A percentile compares a stretch with the other conserved stretches of the same genome.
These are phyloP conservation scores for Linnemannia elongata DNA, from an alignment of 192 early-diverging fungal species.

Conservation along the genomic window DNA sequence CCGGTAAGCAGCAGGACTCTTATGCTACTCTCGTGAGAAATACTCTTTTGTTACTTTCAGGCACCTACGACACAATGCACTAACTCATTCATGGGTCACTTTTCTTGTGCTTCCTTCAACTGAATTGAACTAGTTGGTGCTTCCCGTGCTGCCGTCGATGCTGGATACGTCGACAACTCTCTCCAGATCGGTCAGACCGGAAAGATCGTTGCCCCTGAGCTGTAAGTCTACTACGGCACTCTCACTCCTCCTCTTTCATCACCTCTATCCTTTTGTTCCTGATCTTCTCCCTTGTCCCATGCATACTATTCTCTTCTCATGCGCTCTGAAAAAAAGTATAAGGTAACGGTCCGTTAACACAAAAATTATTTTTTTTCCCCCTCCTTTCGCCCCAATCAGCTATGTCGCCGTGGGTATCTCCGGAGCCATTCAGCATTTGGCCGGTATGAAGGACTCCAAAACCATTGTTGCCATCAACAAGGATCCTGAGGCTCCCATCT, in stretches of 20 bases:
- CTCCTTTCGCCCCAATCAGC: conserved; percentile 70
- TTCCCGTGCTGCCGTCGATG: conserved; percentile 97
- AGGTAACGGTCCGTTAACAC: neutral
- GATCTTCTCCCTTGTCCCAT: neutral
- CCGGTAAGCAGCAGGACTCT: conserved; percentile 68
- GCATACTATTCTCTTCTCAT: neutral
- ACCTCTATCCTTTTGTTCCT: conserved; percentile 5
- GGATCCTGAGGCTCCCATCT: conserved; percentile 98
- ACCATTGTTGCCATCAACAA: conserved; percentile 99
- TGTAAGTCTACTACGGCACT: conserved; percentile 17
- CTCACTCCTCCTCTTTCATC: conserved; percentile 1
- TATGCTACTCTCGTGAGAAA: neutral
- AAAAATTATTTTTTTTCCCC: neutral
- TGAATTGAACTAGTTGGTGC: conserved; percentile 82
- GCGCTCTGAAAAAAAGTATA: too few relatives aligned
- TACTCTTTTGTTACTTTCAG: neutral
- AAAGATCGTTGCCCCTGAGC: conserved; percentile 95
- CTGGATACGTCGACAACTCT: conserved; percentile 96
- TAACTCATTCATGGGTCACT: neutral
- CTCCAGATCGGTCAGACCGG: conserved; percentile 99
- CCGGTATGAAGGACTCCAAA: conserved; percentile 99
- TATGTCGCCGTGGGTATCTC: conserved; percentile 97
- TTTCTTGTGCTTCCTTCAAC: conserved; percentile 17
- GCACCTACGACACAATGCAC: neutral
- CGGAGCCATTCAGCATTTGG: conserved; percentile 97